These are phyloP conservation scores for Mollisia scopiformis DNA, from an alignment of 2,329 filamentous ascomycete genomes.

Conservation along the genomic window DNA sequence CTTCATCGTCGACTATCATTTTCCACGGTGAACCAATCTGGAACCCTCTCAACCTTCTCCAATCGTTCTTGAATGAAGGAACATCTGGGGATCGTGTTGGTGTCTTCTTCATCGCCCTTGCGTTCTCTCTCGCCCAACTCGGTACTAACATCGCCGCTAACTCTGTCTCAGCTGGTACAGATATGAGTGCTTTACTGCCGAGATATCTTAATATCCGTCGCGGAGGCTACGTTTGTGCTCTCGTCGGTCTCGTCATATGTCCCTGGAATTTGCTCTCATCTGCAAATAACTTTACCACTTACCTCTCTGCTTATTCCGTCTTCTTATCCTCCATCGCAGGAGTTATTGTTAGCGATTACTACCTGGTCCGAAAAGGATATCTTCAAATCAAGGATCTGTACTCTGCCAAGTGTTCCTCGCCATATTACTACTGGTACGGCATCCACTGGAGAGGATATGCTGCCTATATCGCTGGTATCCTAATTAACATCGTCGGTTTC, in stretches of 20 bases:
- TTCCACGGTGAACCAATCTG: slow-evolving; percentile 68
- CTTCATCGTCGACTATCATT: slow-evolving; percentile 71
- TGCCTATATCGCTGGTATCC: slow-evolving; percentile 80
- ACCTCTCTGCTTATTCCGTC: slow-evolving; percentile 88
- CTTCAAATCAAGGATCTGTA: slow-evolving; percentile 80
- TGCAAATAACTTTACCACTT: slow-evolving; percentile 86
- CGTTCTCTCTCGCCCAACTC: slow-evolving; percentile 78
- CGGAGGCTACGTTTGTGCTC: slow-evolving; percentile 83
- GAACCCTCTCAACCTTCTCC: slow-evolving; percentile 72
- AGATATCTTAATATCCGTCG: slow-evolving; percentile 84
- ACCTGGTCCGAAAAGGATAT: slow-evolving; percentile 80
- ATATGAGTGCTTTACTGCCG: slow-evolving; percentile 79
- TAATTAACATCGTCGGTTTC: slow-evolving; percentile 92
- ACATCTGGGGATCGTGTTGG: slow-evolving; percentile 71
- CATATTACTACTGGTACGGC: slow-evolving; percentile 76
- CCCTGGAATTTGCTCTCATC: slow-evolving; percentile 78
- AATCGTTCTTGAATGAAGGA: slow-evolving; percentile 69
- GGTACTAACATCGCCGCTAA: slow-evolving; percentile 90
- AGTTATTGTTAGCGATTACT: slow-evolving; percentile 91
- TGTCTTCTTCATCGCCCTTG: slow-evolving; percentile 72
- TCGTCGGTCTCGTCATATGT: slow-evolving; percentile 81
- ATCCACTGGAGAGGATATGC: slow-evolving; percentile 83
- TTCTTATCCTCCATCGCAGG: slow-evolving; percentile 93
- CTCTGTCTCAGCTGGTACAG: slow-evolving; percentile 75
- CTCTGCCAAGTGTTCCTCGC: slow-evolving; percentile 64